These are phyloP conservation scores for Vitis riparia DNA, from an alignment of 164 flowering plant species.

Conservation along the genomic window DNA sequence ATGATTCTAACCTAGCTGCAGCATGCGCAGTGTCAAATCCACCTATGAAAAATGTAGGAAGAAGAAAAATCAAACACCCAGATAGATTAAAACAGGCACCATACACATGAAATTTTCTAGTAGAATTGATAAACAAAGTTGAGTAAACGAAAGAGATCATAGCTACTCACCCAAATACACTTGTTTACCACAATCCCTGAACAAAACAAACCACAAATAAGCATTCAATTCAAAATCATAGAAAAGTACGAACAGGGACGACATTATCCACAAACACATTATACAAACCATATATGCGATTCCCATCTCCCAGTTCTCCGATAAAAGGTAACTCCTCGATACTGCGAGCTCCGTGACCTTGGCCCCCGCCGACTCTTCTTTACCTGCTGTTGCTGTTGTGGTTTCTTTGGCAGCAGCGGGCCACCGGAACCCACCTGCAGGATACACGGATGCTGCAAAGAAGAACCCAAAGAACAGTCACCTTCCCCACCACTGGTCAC, in stretches of 20 bases:
- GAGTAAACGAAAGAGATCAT: too few species aligned
- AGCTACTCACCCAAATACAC: slow-evolving; percentile 67
- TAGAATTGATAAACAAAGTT: too few species aligned
- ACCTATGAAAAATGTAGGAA: slow-evolving; percentile 30
- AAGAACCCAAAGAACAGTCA: not conserved
- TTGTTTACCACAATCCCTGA: slow-evolving; percentile 89
- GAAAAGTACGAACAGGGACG: too few species aligned
- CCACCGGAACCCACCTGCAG: slow-evolving; percentile 4
- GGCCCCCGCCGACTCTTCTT: slow-evolving; percentile 55
- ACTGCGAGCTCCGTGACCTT: slow-evolving; percentile 58
- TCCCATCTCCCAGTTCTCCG: slow-evolving; percentile 63
- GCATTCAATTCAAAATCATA: not conserved
- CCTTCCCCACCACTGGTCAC: not conserved
- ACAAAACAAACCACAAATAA: slow-evolving; percentile 2
- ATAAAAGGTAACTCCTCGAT: slow-evolving; percentile 54
- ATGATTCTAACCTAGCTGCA: slow-evolving; percentile 64
- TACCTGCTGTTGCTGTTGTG: slow-evolving; percentile 20
- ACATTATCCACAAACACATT: too few species aligned
- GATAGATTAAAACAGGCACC: not conserved
- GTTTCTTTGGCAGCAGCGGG: slow-evolving; percentile 11
- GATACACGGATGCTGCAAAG: slow-evolving; percentile 15
- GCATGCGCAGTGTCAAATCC: slow-evolving; percentile 91
- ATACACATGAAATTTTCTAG: not conserved
- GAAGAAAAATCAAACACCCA: slow-evolving; percentile 11
- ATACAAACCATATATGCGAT: slow-evolving; percentile 55